Evolutionary conservation across 768 basidiomycete species (phyloP), one percentile per base, ranked within the genome.

Genomic region (Tulasnella sp.): DNA sequence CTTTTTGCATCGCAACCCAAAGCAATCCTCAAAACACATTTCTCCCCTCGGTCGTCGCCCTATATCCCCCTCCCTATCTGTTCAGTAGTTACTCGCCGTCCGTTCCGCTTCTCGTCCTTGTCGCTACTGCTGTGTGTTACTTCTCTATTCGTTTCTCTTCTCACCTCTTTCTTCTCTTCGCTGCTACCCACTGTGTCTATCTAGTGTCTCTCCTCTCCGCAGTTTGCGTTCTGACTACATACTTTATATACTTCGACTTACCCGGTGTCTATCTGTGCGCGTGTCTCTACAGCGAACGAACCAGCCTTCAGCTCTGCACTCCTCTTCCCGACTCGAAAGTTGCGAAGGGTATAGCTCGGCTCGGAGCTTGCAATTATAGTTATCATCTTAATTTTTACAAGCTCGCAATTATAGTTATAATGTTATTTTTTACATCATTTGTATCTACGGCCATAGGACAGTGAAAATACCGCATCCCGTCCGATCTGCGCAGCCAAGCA

Each of bases 221-320:
- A 20, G 48, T 51, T 51, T 51, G 51, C 51, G 20, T 51, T 70
- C 70, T 70, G 32, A 26, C 32, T 23, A 70, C 29, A 70, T 70
- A 70, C 70, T 70, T 70, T 70, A 70, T 70, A 35, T 70, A 35
- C 70, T 70, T 70, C 70, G 70, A 70, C 70, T 70, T 70, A 70
- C 35, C 70, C 35, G 70, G 32, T 70, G 32, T 70, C 51, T 1
- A 51, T 23, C 23, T 32, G 29, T 67, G 61, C 32, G 61, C 32
- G 61, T 18, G 61, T 35, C 29, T 67, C 29, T 67, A 2, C 11
- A 32, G 32, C 13, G 2, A 57, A 26, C 4, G 55, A 35, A 29
- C 51, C 20, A n/a, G n/a, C n/a, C 51, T 20, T 23, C 9, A 20
- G 51, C 51, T 51, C 51, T n/a, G 23, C 7, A 51, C 23, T 7